Percentiles rank a stretch among this genome's conserved stretches.
These are phyloP conservation scores for Xylaria venustula DNA, from an alignment of 495 filamentous ascomycete genomes.

Conservation along the genomic window DNA sequence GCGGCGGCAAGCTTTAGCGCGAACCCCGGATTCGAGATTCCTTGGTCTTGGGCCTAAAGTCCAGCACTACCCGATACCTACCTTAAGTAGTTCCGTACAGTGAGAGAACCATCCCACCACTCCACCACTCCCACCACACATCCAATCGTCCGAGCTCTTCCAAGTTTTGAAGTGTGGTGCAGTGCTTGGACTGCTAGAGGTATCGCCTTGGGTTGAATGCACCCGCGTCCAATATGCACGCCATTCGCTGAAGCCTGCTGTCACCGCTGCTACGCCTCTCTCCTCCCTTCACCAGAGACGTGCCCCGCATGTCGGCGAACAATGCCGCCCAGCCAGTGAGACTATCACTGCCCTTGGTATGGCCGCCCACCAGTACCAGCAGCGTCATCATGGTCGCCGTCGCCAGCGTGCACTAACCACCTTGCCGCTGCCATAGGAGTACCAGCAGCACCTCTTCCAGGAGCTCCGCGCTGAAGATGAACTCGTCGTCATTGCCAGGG, in stretches of 20 bases:
- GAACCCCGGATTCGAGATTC: constrained; percentile 21
- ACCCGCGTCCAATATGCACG: constrained; percentile 22
- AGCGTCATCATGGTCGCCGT: neutral
- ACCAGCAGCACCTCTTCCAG: constrained; percentile 89
- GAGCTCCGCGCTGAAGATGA: constrained; percentile 90
- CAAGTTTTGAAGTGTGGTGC: no score
- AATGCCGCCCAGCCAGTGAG: constrained; percentile 72
- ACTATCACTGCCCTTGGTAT: constrained; percentile 86
- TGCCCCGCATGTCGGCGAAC: constrained; percentile 49
- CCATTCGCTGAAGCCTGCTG: constrained; percentile 16
- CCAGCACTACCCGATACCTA: neutral
- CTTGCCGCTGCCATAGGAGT: constrained; percentile 46
- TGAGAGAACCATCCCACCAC: no score
- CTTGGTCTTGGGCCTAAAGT: neutral
- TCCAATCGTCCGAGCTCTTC: neutral
- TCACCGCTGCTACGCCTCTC: constrained; percentile 11
- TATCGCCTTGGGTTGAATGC: no score
- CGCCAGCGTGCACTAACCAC: neutral
- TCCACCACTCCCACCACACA: neutral
- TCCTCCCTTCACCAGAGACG: constrained; percentile 19
- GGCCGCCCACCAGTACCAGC: constrained; percentile 18
- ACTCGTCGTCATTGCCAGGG: constrained; percentile 85
- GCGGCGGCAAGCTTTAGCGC: constrained; percentile 17
- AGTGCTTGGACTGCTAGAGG: no score
- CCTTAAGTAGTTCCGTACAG: no score